Percentiles rank a stretch among this genome's conserved stretches.
Evolutionary conservation across 2,329 filamentous ascomycete species (phyloP).

Genomic region (Neonectria ditissima): DNA sequence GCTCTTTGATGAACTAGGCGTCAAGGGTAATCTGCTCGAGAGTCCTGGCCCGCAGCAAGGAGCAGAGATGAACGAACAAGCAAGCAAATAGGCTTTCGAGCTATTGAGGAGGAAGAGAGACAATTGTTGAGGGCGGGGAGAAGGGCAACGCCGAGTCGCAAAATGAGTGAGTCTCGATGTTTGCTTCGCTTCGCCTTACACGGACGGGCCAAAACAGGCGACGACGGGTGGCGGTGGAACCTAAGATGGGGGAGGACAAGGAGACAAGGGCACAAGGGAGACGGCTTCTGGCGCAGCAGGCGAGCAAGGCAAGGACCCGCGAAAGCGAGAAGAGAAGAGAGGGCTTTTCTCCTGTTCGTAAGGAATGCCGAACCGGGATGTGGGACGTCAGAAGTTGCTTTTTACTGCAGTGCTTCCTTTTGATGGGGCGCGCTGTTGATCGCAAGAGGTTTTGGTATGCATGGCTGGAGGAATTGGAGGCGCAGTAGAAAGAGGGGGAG

Average conservation of each 20-base stretch:
- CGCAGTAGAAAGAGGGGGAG: conserved; percentile 15
- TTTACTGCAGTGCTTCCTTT: conserved; percentile 16
- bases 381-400: conserved; percentile 19
- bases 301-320: conserved; percentile 15
- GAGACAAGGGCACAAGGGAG: conserved; percentile 36
- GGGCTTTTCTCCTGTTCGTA: conserved; percentile 12
- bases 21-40: background rate
- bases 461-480: conserved; percentile 17
- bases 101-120: conserved; percentile 5
- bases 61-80: background rate
- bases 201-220: conserved; percentile 41
- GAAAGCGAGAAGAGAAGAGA: conserved; percentile 1
- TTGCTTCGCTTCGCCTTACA: conserved; percentile 47
- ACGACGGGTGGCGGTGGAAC: conserved; percentile 44
- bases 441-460: conserved; percentile 19
- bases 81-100: background rate
- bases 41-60: background rate
- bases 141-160: conserved; percentile 29
- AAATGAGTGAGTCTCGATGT: conserved; percentile 38
- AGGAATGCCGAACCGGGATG: conserved; percentile 17
- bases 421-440: conserved; percentile 8
- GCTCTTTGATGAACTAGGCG: conserved; percentile 7
- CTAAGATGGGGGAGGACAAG: conserved; percentile 39
- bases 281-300: conserved; percentile 11
- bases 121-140: conserved; percentile 19